Conservation (phyloP, 2,329 filamentous ascomycete species). For the Daldinia eschscholtzii region DNA sequence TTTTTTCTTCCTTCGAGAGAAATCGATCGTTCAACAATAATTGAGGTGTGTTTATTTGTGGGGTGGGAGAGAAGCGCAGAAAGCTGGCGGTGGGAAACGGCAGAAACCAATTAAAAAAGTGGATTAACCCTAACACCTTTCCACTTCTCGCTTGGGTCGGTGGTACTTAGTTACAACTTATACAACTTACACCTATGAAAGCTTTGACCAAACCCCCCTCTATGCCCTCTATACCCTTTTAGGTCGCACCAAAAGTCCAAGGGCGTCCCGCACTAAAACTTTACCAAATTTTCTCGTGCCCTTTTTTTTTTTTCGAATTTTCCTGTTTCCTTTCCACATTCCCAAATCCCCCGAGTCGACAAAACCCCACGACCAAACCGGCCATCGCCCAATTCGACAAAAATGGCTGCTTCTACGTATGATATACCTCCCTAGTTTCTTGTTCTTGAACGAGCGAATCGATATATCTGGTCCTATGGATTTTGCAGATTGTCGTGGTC, state of each 20-base stretch:
- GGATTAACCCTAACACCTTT: constrained; percentile 47
- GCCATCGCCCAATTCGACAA: constrained; percentile 51
- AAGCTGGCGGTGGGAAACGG: constrained; percentile 45
- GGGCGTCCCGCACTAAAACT: constrained; percentile 39
- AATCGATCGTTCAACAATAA: constrained; percentile 27
- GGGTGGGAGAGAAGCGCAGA: constrained; percentile 28
- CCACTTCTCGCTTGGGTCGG: constrained; percentile 38
- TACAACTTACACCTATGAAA: not conserved
- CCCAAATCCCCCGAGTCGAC: constrained; percentile 48
- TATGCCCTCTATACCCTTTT: constrained; percentile 15
- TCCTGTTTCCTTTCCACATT: constrained; percentile 43
- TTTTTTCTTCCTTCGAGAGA: constrained; percentile 16
- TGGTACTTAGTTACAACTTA: constrained; percentile 18
- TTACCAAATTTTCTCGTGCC: constrained; percentile 29
- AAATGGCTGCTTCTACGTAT: constrained; percentile 55
- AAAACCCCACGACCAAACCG: constrained; percentile 42
- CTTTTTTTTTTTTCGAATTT: constrained; percentile 12
- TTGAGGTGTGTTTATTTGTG: constrained; percentile 33
- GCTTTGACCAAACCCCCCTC: constrained; percentile 19
- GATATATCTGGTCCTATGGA: constrained; percentile 64
- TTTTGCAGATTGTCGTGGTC: constrained; percentile 83
- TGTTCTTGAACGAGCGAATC: constrained; percentile 56
- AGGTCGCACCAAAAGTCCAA: constrained; percentile 1
- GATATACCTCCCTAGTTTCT: constrained; percentile 60
- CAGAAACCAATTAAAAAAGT: constrained; percentile 44